Percentiles rank a stretch among this genome's conserved stretches.
phyloP scores from a whole-genome alignment of 2,329 filamentous ascomycete species.

The Pseudohalonectria lignicola region DNA sequence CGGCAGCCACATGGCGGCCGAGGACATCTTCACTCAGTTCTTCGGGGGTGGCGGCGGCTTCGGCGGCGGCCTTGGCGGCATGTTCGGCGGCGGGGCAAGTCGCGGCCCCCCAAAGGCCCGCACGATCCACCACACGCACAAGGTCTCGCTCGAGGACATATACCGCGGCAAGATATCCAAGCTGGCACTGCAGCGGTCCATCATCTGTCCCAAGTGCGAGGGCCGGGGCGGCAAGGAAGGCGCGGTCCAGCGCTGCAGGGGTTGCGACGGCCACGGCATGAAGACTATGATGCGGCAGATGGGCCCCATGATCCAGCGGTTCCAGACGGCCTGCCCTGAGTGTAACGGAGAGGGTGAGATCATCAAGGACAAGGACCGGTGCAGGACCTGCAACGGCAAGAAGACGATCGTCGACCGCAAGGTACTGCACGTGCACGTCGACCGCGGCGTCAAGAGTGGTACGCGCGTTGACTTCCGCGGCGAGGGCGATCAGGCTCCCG shows the following conservation, averaged over 20 bases:
- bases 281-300: slow-evolving; percentile 99
- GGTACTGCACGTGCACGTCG: slow-evolving; percentile 95
- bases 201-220: slow-evolving; percentile 92
- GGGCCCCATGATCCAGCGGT: slow-evolving; percentile 99
- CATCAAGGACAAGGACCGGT: slow-evolving; percentile 93
- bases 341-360: slow-evolving; percentile 96
- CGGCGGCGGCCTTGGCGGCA: slow-evolving; percentile 69
- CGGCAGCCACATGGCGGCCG: slow-evolving; percentile 79
- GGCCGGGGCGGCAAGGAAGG: slow-evolving; percentile 95
- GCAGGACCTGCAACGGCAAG: slow-evolving; percentile 94
- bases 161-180: slow-evolving; percentile 98
- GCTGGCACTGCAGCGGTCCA: slow-evolving; percentile 89
- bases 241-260: slow-evolving; percentile 83
- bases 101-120: slow-evolving; percentile 79
- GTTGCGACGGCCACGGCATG: slow-evolving; percentile 92
- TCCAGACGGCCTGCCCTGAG: slow-evolving; percentile 98
- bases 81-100: slow-evolving; percentile 63
- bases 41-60: slow-evolving; percentile 64
- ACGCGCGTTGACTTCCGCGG: slow-evolving; percentile 96
- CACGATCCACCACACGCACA: slow-evolving; percentile 97
- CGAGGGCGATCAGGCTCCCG: slow-evolving; percentile 91
- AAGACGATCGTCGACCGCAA: slow-evolving; percentile 97
- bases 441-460: slow-evolving; percentile 84
- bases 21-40: slow-evolving; percentile 95
- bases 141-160: slow-evolving; percentile 94